These are phyloP conservation scores for Lachancea nothofagi DNA, from an alignment of 805 yeast genomes.

Conservation along the genomic window DNA sequence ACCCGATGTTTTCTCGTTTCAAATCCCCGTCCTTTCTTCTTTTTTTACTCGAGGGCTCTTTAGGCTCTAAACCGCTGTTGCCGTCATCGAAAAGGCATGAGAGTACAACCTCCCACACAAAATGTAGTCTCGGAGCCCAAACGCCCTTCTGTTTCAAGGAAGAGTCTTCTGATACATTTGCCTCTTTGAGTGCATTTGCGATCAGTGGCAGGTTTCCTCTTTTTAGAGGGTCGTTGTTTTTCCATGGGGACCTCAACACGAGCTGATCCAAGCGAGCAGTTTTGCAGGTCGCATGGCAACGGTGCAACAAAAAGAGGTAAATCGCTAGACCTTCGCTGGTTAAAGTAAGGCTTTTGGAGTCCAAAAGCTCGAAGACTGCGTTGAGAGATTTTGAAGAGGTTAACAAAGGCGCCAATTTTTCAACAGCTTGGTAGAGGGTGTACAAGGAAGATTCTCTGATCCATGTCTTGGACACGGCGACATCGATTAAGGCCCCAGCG, in stretches of 20 bases:
- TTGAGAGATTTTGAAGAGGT: constrained; percentile 16
- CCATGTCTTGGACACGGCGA: constrained; percentile 72
- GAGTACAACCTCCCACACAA: constrained; percentile 64
- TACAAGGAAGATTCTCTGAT: constrained; percentile 74
- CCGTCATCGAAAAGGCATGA: constrained; percentile 28
- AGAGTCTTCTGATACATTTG: constrained; percentile 22
- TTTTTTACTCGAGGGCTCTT: constrained; percentile 35
- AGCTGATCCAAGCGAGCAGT: constrained; percentile 8
- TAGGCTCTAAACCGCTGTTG: constrained; percentile 1
- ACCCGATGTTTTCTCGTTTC: constrained; percentile 30
- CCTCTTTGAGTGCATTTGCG: constrained; percentile 59
- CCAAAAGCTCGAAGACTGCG: constrained; percentile 39
- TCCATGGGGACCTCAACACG: constrained; percentile 45
- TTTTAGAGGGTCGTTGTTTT: constrained; percentile 64
- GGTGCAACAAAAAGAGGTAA: constrained; percentile 38
- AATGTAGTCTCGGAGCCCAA: constrained; percentile 73
- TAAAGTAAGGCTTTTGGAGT: constrained; percentile 49
- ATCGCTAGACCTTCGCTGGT: constrained; percentile 80
- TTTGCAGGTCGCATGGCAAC: constrained; percentile 1
- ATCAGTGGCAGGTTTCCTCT: constrained; percentile 59
- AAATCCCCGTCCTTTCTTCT: constrained; percentile 29
- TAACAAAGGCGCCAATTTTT: constrained; percentile 23
- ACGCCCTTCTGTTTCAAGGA: constrained; percentile 47
- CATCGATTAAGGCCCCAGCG: constrained; percentile 44
- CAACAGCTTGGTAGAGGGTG: constrained; percentile 57